Percentiles rank a stretch among this genome's conserved stretches.
Conservation (phyloP, 2,329 filamentous ascomycete genomes). For the Nannizziopsis barbatae region DNA sequence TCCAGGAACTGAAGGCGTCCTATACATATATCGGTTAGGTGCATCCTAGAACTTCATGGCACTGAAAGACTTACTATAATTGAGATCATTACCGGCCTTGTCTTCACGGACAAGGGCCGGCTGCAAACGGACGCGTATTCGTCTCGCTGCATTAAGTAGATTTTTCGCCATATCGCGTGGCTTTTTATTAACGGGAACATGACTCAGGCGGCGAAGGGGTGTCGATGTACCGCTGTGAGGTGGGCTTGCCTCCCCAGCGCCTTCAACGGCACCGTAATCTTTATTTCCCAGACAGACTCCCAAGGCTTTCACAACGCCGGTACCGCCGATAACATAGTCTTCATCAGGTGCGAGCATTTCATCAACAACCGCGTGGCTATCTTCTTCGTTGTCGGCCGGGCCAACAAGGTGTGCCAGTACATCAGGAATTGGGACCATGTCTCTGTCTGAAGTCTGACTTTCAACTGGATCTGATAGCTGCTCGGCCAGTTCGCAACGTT, state of each 20-base stretch:
- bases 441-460: slow-evolving; percentile 37
- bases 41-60: not conserved
- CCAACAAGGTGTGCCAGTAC: slow-evolving; percentile 81
- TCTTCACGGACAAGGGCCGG: slow-evolving; percentile 69
- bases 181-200: slow-evolving; percentile 45
- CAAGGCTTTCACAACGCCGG: slow-evolving; percentile 86
- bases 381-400: slow-evolving; percentile 44
- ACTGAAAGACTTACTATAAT: slow-evolving; percentile 54
- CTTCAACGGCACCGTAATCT: slow-evolving; percentile 35
- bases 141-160: slow-evolving; percentile 72
- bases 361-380: slow-evolving; percentile 42
- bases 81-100: slow-evolving; percentile 57
- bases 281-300: slow-evolving; percentile 81
- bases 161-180: slow-evolving; percentile 92
- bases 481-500: slow-evolving; percentile 59
- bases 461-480: slow-evolving; percentile 35
- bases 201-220: slow-evolving; percentile 42
- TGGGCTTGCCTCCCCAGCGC: slow-evolving; percentile 29
- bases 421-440: slow-evolving; percentile 57
- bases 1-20: slow-evolving; percentile 77
- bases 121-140: slow-evolving; percentile 73
- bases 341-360: slow-evolving; percentile 67
- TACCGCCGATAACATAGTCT: slow-evolving; percentile 92
- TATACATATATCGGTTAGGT: slow-evolving; percentile 30
- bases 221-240: slow-evolving; percentile 45